Evolutionary conservation across 2,329 filamentous ascomycete species (phyloP), one percentile per base, ranked within the genome.

Genomic region (Thelonectria olida): DNA sequence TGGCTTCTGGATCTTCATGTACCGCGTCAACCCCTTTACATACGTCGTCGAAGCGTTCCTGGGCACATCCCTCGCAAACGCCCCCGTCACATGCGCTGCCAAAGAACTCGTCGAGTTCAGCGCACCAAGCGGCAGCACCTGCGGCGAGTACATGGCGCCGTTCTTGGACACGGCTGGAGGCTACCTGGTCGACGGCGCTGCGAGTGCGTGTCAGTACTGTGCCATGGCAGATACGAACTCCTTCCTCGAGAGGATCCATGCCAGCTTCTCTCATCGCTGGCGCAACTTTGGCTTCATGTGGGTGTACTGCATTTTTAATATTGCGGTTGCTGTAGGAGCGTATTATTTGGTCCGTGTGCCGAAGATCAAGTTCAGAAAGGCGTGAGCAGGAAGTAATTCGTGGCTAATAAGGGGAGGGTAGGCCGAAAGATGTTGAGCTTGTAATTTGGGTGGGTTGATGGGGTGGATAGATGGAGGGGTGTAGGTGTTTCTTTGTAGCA

Each of bases 1-100:
- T 0, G 80, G 85, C 3, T 92, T 93, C 80, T 93, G 91, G 91
- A 86, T 88, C 67, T 92, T 91, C 80, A 89, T 92, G 86, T 92
- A 92, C 73, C 85, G 89, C 36, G 78, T 91, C 51, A 91, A 87
- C 1, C 91, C 92, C 0, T 88, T 94, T 73, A 92, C 90, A 0
- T 95, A 95, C 73, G 79, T 93, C 2, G 84, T 92, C 31, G 83
- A 85, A 41, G 89, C 87, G 1, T 84, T 95, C 72, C 75, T 92
- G 5, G 83, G 86, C 0, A 85, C 85, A 2, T 88, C 85, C 1
- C 78, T 95, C 23, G 88, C 88, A 9, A 86, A 88, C 65, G 84
- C 85, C 0, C 41, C 70, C 0, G 85, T 92, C 20, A 67, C 72
- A 1, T 95, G 92, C 74, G 84, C 88, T 1, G 36, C 72, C 2